Percentiles rank a stretch among this genome's conserved stretches.
Evolutionary conservation across 2,329 filamentous ascomycete species (phyloP).

Genomic region (Cadophora luteo-olivacea): DNA sequence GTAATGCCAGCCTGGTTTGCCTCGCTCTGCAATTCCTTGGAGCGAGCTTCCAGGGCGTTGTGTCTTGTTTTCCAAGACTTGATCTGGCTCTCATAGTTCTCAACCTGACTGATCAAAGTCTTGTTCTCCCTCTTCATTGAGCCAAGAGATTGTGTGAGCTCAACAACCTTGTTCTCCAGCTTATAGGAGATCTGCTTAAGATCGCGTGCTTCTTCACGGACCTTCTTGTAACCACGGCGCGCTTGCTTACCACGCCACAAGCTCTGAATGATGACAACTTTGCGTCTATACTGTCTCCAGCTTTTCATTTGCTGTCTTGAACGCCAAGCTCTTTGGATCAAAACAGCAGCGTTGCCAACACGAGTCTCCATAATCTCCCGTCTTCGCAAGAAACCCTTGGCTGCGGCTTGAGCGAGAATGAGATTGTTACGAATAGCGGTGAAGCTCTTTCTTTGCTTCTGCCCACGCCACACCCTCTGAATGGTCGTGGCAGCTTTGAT

Average conservation of each 20-base stretch:
- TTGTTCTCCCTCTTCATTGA: conserved; percentile 96
- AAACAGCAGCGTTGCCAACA: conserved; percentile 85
- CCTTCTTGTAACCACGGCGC: conserved; percentile 83
- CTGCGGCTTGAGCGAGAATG: conserved; percentile 85
- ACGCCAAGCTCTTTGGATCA: conserved; percentile 92
- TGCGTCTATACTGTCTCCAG: conserved; percentile 89
- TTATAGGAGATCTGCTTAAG: conserved; percentile 99
- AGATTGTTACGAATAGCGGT: conserved; percentile 80
- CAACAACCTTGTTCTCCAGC: conserved; percentile 98
- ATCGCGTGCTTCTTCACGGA: conserved; percentile 95
- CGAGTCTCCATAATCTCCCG: conserved; percentile 94
- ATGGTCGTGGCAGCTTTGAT: conserved; percentile 91
- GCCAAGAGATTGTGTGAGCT: conserved; percentile 92
- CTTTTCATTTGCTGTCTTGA: conserved; percentile 76
- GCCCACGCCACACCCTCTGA: conserved; percentile 92
- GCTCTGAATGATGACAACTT: conserved; percentile 89
- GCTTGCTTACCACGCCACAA: conserved; percentile 88
- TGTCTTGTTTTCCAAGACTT: conserved; percentile 95
- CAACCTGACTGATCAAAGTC: conserved; percentile 82
- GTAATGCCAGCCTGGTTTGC: conserved; percentile 98
- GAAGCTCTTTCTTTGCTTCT: conserved; percentile 86
- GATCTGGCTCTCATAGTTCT: conserved; percentile 95
- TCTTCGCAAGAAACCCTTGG: conserved; percentile 90
- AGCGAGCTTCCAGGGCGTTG: conserved; percentile 85
- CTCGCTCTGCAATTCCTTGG: conserved; percentile 94